These are phyloP conservation scores for Elongisporangium anandrum DNA, from an alignment of 352 stramenopile species.

Conservation along the genomic window DNA sequence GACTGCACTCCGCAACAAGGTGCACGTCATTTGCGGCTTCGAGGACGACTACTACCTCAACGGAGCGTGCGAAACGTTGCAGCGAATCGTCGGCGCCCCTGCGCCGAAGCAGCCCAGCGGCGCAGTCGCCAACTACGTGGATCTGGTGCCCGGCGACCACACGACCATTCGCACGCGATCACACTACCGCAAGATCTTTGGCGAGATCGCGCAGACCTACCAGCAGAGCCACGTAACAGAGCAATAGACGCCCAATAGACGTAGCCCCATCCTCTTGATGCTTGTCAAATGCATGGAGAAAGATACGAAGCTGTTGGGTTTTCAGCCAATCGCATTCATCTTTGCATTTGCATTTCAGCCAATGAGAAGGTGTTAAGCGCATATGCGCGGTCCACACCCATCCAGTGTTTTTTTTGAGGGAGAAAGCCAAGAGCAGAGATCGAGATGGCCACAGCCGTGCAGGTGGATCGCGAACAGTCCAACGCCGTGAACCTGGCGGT, in stretches of 20 bases:
- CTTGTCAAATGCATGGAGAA: background rate
- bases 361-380: background rate
- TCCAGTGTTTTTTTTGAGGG: background rate
- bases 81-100: conserved; percentile 36
- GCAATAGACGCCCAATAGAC: background rate
- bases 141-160: conserved; percentile 68
- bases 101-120: conserved; percentile 8
- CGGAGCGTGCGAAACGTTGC: conserved; percentile 53
- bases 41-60: conserved; percentile 82
- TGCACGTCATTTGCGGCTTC: conserved; percentile 67
- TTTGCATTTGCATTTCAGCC: background rate
- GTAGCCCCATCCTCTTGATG: background rate
- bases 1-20: conserved; percentile 43
- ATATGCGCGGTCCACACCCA: background rate
- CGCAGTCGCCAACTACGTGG: conserved; percentile 55
- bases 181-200: conserved; percentile 63
- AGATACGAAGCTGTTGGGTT: background rate
- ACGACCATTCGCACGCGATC: conserved; percentile 56
- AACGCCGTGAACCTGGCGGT: conserved; percentile 87
- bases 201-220: conserved; percentile 46
- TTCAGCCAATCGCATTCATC: background rate
- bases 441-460: conserved; percentile 45
- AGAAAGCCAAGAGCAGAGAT: background rate
- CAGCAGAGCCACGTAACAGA: conserved; percentile 1
- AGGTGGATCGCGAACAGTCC: conserved; percentile 76